Base-by-base conservation (phyloP, 129 eudicot species). In the Scalesia atractyloides region DNA sequence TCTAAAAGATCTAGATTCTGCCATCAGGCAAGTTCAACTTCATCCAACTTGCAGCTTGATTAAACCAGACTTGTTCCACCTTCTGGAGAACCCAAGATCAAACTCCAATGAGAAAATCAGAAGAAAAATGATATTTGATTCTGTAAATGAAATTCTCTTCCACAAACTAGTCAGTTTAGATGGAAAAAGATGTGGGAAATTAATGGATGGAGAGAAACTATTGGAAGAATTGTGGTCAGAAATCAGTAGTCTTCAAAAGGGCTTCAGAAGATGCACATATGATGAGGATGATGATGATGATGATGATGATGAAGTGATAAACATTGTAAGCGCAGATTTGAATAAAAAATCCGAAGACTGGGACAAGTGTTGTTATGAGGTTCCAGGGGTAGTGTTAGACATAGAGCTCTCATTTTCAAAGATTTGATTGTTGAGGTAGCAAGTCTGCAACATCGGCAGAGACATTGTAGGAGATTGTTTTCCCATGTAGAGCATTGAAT, bases 381-480 rank as follows among this genome's bases (percentile, higher is more conserved):
- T 83, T 64, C 84, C 97, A 62, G 86, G 87, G 10, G 50, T 91
- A 66, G 94, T 88, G 39, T 81, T 95, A 75, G 99, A 88, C 62
- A 83, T 95, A 19, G 99, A 95, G 76, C 85, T 22, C 77, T 79
- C 47, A 88, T 95, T 33, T 90, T 90, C 70, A 95, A 91, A 76
- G 97, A 95, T 79, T 84, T 90, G 77, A 86, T 95, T 15, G 91
- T 81, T 66, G 86, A 81, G 24, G 78, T 37, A 22, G 57, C 75
- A 6, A 73, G 70, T 26, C 50, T 63, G 22, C 84, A 41, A 58
- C 64, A 61, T 69, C 78, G 66, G 72, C 71, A 62, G 39, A 74
- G 77, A 76, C 79, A 41, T 15, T 63, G 82, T 82, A 84, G 78
- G 51, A 63, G 78, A 65, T 77, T 86, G 63, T 85, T 85, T 75